These are phyloP conservation scores for Saccharomycopsis javanensis DNA, from an alignment of 805 yeast species.

Conservation along the genomic window DNA sequence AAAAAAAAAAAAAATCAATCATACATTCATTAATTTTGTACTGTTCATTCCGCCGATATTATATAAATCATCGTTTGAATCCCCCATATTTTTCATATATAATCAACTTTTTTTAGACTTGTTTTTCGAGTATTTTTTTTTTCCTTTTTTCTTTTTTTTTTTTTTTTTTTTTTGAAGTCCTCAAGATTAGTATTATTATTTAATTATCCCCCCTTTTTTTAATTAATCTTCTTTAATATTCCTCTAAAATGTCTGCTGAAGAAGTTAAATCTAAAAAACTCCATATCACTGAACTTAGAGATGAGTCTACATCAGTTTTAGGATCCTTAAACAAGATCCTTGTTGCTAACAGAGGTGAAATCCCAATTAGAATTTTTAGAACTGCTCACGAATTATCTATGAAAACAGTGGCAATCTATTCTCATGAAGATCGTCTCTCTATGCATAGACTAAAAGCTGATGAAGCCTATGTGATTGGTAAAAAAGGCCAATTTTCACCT, in stretches of 20 bases:
- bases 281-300: conserved; percentile 16
- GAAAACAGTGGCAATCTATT: conserved; percentile 95
- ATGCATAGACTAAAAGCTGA: conserved; percentile 94
- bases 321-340: conserved; percentile 46
- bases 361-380: conserved; percentile 83
- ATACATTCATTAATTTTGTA: background rate
- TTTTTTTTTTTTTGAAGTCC: background rate
- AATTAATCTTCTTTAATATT: background rate
- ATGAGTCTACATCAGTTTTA: conserved; percentile 23
- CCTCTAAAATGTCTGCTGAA: conserved; percentile 11
- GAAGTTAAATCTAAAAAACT: conserved; percentile 6
- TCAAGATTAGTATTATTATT: background rate
- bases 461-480: conserved; percentile 87
- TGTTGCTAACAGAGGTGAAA: conserved; percentile 81
- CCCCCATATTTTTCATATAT: background rate
- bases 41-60: background rate
- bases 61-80: background rate
- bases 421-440: conserved; percentile 89
- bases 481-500: conserved; percentile 81
- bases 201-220: background rate
- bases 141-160: background rate
- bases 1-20: background rate
- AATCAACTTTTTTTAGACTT: background rate
- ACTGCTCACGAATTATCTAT: conserved; percentile 95
- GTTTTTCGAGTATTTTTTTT: conserved; percentile 24